Evolutionary conservation across 495 filamentous ascomycete species (phyloP).

Genomic region (Podospora bellae-mahoneyi): DNA sequence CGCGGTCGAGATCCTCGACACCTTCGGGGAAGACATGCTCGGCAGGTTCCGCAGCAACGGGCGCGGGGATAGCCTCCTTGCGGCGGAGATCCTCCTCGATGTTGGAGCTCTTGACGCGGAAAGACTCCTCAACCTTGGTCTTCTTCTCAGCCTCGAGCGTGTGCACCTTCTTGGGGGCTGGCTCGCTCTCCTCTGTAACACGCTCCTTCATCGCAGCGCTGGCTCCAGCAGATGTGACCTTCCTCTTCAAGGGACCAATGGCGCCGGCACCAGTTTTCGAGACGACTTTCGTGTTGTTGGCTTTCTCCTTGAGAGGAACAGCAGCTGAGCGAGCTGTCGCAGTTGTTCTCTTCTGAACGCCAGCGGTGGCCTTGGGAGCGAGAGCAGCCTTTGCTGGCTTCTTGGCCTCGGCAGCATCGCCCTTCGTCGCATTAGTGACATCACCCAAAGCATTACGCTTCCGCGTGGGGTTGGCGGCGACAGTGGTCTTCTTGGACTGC

Average conservation of each 20-base stretch:
- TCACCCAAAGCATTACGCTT: constrained; percentile 82
- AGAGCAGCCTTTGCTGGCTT: constrained; percentile 65
- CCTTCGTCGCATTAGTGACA: constrained; percentile 90
- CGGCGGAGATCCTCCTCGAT: constrained; percentile 8
- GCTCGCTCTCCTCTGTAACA: constrained; percentile 52
- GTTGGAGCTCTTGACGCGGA: constrained; percentile 26
- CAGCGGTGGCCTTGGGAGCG: constrained; percentile 74
- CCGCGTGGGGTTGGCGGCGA: constrained; percentile 49
- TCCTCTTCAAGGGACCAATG: constrained; percentile 63
- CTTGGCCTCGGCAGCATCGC: constrained; percentile 65
- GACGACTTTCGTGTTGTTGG: constrained; percentile 60
- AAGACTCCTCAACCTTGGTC: constrained; percentile 25
- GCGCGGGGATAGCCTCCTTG: constrained; percentile 1
- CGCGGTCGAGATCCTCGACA: constrained; percentile 70
- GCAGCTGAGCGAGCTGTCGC: constrained; percentile 58
- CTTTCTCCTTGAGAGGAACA: constrained; percentile 69
- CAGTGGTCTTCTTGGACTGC: constrained; percentile 67
- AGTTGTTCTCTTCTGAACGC: constrained; percentile 72
- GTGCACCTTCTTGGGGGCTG: constrained; percentile 50
- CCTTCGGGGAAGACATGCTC: constrained; percentile 46
- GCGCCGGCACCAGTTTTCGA: constrained; percentile 58
- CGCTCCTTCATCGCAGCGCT: constrained; percentile 59
- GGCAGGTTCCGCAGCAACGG: constrained; percentile 9
- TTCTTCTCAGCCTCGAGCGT: constrained; percentile 43
- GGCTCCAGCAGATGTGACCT: constrained; percentile 45